Conservation (phyloP, 371 early-diverging fungal genomes). For the Rhizopus delemar region DNA sequence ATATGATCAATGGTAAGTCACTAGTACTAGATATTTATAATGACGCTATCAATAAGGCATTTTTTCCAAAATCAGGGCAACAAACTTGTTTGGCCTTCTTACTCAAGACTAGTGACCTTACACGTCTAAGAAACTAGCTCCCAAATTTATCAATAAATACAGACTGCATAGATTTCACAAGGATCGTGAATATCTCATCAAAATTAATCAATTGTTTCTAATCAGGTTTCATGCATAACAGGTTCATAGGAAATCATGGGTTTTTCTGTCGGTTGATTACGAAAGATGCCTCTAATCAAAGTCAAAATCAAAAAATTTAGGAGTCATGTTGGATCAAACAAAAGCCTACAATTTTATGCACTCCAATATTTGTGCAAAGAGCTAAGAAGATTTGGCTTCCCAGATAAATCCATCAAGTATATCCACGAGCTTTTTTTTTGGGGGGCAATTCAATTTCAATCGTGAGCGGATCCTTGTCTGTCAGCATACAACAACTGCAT, state of each 20-base stretch:
- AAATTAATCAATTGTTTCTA: not conserved
- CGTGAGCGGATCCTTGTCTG: too few relatives aligned
- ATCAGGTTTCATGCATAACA: slow-evolving; percentile 4
- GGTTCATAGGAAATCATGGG: slow-evolving; percentile 6
- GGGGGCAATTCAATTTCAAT: too few relatives aligned
- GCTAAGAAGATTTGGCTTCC: not conserved
- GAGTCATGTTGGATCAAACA: slow-evolving; percentile 17
- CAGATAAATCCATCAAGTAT: too few relatives aligned
- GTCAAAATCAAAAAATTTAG: not conserved
- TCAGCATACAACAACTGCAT: too few relatives aligned
- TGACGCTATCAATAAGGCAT: not conserved
- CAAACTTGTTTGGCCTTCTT: slow-evolving; percentile 8
- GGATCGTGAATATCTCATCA: not conserved
- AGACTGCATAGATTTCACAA: slow-evolving; percentile 9
- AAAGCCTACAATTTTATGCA: slow-evolving; percentile 20
- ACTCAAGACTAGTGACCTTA: slow-evolving; percentile 21
- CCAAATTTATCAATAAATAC: slow-evolving; percentile 1
- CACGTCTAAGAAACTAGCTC: slow-evolving; percentile 15
- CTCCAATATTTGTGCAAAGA: slow-evolving; percentile 7
- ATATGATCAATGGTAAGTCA: not conserved
- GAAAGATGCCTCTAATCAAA: not conserved
- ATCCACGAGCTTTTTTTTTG: too few relatives aligned
- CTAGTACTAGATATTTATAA: not conserved
- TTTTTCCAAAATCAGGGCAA: not conserved
- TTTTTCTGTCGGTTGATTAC: not conserved